These are phyloP conservation scores for Aspergillus thermomutatus DNA, from an alignment of 2,329 filamentous ascomycete genomes.

Conservation along the genomic window DNA sequence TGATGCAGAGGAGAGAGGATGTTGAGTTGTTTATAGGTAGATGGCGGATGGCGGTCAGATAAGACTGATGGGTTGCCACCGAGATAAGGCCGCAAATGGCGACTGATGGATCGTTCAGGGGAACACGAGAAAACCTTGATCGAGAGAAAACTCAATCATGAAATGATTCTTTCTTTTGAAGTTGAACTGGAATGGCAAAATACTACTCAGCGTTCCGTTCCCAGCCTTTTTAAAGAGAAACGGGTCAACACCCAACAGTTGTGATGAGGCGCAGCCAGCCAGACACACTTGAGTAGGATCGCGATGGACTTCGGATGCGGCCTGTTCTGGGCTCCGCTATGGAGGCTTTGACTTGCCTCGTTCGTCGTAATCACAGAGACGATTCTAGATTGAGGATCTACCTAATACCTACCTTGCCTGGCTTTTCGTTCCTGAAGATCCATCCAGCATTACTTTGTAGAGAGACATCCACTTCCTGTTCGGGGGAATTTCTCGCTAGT, in stretches of 20 bases:
- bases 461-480: neutral
- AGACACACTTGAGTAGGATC: neutral
- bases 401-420: neutral
- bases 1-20: neutral
- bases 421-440: conserved; percentile 3
- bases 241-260: no score
- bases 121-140: neutral
- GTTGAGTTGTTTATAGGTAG: neutral
- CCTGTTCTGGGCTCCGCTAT: neutral
- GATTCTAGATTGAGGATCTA: neutral
- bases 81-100: neutral
- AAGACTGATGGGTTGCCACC: neutral
- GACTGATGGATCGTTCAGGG: neutral
- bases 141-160: neutral
- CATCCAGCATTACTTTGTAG: neutral
- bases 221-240: neutral
- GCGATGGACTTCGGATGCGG: neutral
- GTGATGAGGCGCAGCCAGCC: neutral
- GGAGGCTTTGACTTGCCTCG: neutral
- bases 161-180: neutral
- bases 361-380: neutral
- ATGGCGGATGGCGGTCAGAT: neutral
- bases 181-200: neutral
- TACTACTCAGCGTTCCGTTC: neutral
- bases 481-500: neutral